Conservation (phyloP, 495 filamentous ascomycete genomes). For the Annulohypoxylon maeteangense region DNA sequence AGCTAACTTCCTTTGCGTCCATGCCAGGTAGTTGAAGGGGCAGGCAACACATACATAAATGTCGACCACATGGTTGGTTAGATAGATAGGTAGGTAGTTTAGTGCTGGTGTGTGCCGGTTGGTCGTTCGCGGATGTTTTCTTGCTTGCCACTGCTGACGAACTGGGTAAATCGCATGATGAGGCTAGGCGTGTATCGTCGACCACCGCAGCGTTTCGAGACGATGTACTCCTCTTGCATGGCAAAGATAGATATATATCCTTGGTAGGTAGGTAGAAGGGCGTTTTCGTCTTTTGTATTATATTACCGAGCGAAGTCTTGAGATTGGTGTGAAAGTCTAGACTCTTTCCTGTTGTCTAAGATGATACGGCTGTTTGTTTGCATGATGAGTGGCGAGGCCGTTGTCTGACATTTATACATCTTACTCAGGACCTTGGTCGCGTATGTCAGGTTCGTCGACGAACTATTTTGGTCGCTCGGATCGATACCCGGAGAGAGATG, state of each 20-base stretch:
- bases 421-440: constrained; percentile 2
- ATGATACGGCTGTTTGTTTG: background rate
- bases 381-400: background rate
- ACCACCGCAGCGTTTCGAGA: constrained; percentile 30
- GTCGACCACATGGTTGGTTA: constrained; percentile 7
- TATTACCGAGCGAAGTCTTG: background rate
- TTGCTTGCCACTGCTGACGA: constrained; percentile 48
- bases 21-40: background rate
- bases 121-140: constrained; percentile 46
- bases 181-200: constrained; percentile 24
- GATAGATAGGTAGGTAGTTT: background rate
- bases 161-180: constrained; percentile 46
- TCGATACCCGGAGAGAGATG: background rate
- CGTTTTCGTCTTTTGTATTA: background rate
- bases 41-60: constrained; percentile 17
- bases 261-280: background rate
- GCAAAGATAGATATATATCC: background rate
- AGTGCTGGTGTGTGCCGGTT: constrained; percentile 36
- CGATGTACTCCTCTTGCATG: constrained; percentile 41
- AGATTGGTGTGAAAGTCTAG: background rate
- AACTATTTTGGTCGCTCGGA: background rate
- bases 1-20: constrained; percentile 6
- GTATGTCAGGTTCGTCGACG: background rate
- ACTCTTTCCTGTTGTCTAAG: background rate
- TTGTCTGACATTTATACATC: constrained; percentile 19